phyloP scores from a whole-genome alignment of 371 early-diverging fungal genomes.

The Mucor sp. region DNA sequence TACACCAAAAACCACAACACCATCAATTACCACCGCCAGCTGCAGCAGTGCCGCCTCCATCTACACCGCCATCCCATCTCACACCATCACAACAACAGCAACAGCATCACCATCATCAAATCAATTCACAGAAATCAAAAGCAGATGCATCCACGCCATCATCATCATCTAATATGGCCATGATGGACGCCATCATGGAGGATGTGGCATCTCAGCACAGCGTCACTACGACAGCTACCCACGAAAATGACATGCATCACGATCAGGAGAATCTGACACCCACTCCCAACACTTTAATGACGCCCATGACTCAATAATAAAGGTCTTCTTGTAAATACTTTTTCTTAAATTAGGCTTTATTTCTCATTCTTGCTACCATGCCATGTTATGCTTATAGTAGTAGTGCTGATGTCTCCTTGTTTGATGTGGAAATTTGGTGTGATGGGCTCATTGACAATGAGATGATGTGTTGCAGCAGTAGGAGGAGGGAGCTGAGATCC shows the following conservation, averaged over 20 bases:
- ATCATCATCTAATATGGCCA: not conserved
- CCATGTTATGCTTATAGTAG: no score
- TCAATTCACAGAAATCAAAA: not conserved
- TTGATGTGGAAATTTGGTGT: no score
- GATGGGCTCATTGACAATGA: no score
- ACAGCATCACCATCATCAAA: slow-evolving; percentile 3
- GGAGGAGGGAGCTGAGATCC: no score
- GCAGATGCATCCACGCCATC: not conserved
- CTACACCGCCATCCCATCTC: slow-evolving; percentile 5
- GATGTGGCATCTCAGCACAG: not conserved
- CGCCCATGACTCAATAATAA: not conserved
- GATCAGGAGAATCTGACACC: not conserved
- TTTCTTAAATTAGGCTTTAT: no score
- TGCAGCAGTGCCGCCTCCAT: slow-evolving; percentile 4
- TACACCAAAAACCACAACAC: slow-evolving; percentile 12
- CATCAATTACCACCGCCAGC: not conserved
- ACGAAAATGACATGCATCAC: not conserved
- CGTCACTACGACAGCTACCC: not conserved
- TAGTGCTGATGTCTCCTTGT: no score
- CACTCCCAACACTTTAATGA: not conserved
- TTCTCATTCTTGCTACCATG: no score
- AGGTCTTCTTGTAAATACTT: no score
- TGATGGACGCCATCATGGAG: slow-evolving; percentile 2
- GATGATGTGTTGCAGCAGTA: no score
- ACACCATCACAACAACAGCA: slow-evolving; percentile 10